Evolutionary conservation across 176 grass and related monocot genomes (phyloP).

Genomic region (Carex cristatella): DNA sequence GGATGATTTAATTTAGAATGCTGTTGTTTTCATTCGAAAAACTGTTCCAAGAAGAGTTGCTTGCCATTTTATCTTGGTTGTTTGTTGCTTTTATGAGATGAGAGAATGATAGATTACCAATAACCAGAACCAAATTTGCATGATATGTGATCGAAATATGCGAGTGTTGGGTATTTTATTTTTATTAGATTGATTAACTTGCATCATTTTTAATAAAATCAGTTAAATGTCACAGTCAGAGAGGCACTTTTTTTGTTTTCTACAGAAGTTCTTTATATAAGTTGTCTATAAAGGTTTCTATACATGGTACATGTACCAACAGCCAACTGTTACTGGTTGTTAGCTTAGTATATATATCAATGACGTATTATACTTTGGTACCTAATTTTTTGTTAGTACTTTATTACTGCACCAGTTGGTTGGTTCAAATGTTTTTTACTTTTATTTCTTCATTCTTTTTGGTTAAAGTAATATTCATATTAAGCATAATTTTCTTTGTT

Average conservation of each 20-base stretch:
- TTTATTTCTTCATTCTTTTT: background rate
- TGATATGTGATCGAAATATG: background rate
- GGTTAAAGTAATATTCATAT: background rate
- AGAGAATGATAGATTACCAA: slow-evolving; percentile 2
- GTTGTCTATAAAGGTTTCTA: background rate
- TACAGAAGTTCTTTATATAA: background rate
- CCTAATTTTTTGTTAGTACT: background rate
- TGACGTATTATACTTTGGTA: background rate
- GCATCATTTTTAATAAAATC: background rate
- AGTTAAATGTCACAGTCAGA: background rate
- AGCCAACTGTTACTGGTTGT: background rate
- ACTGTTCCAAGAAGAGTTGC: background rate
- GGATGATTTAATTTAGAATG: background rate
- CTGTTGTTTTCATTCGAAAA: background rate
- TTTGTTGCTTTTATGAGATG: background rate
- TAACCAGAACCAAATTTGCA: background rate
- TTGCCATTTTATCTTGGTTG: background rate
- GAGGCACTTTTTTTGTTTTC: background rate
- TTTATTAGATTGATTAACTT: background rate
- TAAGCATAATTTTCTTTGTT: background rate
- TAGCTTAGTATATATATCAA: background rate
- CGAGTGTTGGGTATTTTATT: background rate
- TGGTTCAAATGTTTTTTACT: background rate
- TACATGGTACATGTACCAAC: slow-evolving; percentile 1
- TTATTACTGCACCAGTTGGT: background rate